Conservation (phyloP, 345 rosid species). For the Hibiscus trionum region DNA sequence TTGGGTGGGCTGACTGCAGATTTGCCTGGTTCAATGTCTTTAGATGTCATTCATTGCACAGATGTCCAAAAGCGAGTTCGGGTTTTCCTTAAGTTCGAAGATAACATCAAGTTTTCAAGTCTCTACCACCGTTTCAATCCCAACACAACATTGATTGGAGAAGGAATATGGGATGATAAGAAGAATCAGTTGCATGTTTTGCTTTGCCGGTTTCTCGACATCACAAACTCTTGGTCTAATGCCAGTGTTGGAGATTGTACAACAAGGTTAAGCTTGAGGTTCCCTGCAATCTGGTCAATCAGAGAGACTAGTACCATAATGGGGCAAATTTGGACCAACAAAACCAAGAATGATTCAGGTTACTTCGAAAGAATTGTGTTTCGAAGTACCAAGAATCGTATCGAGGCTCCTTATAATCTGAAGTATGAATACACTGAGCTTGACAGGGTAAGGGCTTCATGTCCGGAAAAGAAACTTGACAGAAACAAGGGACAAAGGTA, state of each 20-base stretch:
- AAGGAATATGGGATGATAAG: conserved; percentile 42
- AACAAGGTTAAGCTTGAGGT: conserved; percentile 24
- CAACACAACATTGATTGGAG: conserved; percentile 30
- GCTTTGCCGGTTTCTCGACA: conserved; percentile 27
- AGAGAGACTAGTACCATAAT: conserved; percentile 15
- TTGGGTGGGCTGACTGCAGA: conserved; percentile 11
- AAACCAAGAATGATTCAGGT: conserved; percentile 24
- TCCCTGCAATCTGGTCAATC: conserved; percentile 32
- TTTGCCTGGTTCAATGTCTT: conserved; percentile 24
- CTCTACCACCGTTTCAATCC: conserved; percentile 11
- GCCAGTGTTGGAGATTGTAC: conserved; percentile 25
- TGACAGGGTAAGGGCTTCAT: conserved; percentile 18
- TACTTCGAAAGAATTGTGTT: conserved; percentile 25
- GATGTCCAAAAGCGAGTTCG: conserved; percentile 13
- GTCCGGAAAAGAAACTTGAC: conserved; percentile 18
- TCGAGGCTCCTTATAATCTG: conserved; percentile 4
- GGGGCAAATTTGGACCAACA: conserved; percentile 31
- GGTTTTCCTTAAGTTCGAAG: conserved; percentile 14
- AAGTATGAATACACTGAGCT: conserved; percentile 33
- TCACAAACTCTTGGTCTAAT: conserved; percentile 21
- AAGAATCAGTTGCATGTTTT: conserved; percentile 25
- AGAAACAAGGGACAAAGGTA: conserved; percentile 21
- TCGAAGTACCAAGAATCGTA: neutral
- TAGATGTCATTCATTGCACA: conserved; percentile 21
- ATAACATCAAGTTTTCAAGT: neutral